Conservation (phyloP, 2,329 filamentous ascomycete species). For the Epichloe gansuensis region DNA sequence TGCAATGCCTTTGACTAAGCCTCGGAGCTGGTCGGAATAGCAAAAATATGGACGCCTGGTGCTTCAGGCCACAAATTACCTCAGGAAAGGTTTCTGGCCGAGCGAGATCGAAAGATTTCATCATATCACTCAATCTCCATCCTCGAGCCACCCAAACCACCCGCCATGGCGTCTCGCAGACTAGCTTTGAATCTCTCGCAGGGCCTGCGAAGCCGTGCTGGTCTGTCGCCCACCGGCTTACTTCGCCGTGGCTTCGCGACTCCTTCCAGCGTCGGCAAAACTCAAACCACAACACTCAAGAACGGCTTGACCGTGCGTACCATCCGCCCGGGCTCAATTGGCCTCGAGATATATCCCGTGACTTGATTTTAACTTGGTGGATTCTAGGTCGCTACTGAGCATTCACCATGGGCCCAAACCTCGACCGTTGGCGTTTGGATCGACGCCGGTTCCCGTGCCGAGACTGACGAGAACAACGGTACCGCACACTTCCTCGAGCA, state of each 20-base stretch:
- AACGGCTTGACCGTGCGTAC: constrained; percentile 84
- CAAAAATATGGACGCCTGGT: constrained; percentile 22
- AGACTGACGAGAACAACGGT: constrained; percentile 97
- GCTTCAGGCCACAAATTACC: constrained; percentile 30
- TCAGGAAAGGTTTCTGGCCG: constrained; percentile 34
- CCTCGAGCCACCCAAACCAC: constrained; percentile 34
- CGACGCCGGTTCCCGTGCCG: constrained; percentile 93
- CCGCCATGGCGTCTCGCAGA: constrained; percentile 87
- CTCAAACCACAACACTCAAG: constrained; percentile 88
- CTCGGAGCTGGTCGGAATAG: constrained; percentile 32
- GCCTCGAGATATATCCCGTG: constrained; percentile 11
- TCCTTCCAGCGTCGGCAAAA: constrained; percentile 68
- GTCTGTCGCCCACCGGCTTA: constrained; percentile 63
- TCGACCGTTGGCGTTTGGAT: constrained; percentile 99
- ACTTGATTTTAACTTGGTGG: constrained; percentile 15
- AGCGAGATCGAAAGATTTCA: constrained; percentile 34
- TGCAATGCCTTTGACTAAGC: constrained; percentile 11
- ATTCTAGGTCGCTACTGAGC: constrained; percentile 81
- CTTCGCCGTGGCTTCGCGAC: constrained; percentile 83
- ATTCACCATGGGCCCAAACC: constrained; percentile 96
- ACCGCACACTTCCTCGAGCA: constrained; percentile 99
- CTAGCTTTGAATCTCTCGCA: constrained; percentile 89
- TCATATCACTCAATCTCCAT: constrained; percentile 42
- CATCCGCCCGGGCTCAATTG: constrained; percentile 25
- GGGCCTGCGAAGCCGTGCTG: constrained; percentile 77